Evolutionary conservation across 1,284 basidiomycete species (phyloP), one percentile per base, ranked within the genome.

Genomic region (Coniferiporia sulphurascens): DNA sequence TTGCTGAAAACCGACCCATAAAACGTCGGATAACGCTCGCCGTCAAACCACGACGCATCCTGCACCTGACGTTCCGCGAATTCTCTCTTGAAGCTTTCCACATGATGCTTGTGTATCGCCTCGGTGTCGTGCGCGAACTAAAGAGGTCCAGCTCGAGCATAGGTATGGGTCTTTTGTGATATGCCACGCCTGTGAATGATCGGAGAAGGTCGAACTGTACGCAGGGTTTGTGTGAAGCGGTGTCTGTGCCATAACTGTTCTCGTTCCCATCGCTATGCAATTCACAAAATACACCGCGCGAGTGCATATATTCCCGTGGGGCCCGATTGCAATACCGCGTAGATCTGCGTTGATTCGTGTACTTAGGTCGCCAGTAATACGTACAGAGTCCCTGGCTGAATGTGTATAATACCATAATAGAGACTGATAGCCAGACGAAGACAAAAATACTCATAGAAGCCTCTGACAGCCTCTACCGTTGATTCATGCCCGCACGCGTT

Each of bases 11-110:
- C 78, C 13, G 71, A 71, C 1, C 80, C 81, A 59, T 79, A 81
- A 66, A 81, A 84, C 7, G 79, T 79, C 0, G 77, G 74, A 65
- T 84, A 83, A 60, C 78, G 76, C n/a, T 78, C 73, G 65, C 83
- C 80, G 13, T 67, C 68, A 64, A 81, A 82, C 1, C 67, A 65
- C 9, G 67, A 66, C 1, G 76, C 73, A 56, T 75, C 73, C 9
- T 67, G 66, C 10, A 66, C 70, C 63, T 82, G 79, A 43, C 81
- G 71, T 48, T 74, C 73, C 13, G 27, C 13, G 58, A 61, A 32
- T 17, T 27, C 56, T 17, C 59, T 43, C 48, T 56, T 56, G 19
- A 41, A 44, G 36, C 73, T 70, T 35, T 69, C 64, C 15, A 76
- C 56, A 65, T 76, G 72, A 19, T 75, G 74, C n/a, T 70, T 66